Base-by-base conservation (phyloP, 2,329 filamentous ascomycete species). In the Nemania sp. region DNA sequence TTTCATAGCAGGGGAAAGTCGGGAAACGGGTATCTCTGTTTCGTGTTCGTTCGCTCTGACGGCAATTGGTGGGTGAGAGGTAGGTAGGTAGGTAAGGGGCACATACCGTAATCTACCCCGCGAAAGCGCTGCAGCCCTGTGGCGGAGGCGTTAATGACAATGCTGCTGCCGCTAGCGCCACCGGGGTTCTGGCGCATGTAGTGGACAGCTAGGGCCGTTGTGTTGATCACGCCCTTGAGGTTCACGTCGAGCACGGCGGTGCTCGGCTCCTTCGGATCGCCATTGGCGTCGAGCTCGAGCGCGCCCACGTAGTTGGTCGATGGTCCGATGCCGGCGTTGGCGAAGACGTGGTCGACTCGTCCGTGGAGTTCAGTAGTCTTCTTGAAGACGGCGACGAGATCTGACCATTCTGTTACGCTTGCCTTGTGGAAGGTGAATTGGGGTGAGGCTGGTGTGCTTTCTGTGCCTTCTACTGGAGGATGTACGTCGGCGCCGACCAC, bases 321-420 rank as follows among this genome's bases (percentile, higher is more conserved):
- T 8, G 83, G 82, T 0, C 78, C 79, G 32, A 89, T 78, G 18
- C 88, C 88, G 0, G 88, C 88, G 70, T 90, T 90, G 61, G 91
- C 89, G 74, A 94, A 93, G 6, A 93, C 92, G 76, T 92, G 88
- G 51, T 92, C 92, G 68, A 95, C 87, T 69, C 93, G 91, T 74
- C 94, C 92, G 70, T 92, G 87, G 60, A 92, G 89, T 11, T 82
- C 77, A 65, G 83, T 82, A 1, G 86, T 78, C 62, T 80, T 76
- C 62, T 84, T 84, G 79, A 89, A 90, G 11, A 89, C 79, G 0
- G 78, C 76, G 13, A 81, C 77, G 8, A 88, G 80, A 7, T 85
- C 82, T 2, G 77, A 69, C 87, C 87, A 89, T 18, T 78, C 75
- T 1, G 82, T 78, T 1, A 88, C 85, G 68, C 88, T 80, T 2